Conservation (phyloP, 106 monocot species). For the Acorus calamus region DNA sequence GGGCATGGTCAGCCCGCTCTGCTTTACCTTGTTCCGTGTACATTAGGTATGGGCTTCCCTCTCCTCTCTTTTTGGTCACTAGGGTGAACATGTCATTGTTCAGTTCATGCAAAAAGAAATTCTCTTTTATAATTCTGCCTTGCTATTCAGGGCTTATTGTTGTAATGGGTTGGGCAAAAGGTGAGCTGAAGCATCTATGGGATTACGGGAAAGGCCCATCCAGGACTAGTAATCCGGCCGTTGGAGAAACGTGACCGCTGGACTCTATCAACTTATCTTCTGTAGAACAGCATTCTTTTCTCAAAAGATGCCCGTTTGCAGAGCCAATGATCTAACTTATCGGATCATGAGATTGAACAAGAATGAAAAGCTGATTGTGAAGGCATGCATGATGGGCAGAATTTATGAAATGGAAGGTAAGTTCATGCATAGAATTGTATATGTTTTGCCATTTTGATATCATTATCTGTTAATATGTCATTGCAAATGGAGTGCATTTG, state of each 20-base stretch:
- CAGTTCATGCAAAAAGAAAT: background rate
- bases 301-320: no score
- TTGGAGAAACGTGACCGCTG: conserved; percentile 22
- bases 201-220: conserved; percentile 35
- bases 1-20: conserved; percentile 94
- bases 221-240: background rate
- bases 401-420: no score
- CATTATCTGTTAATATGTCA: no score
- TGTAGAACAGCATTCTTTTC: no score
- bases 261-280: no score
- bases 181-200: conserved; percentile 80
- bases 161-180: conserved; percentile 66
- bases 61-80: background rate
- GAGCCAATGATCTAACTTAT: no score
- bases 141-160: conserved; percentile 51
- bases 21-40: conserved; percentile 89
- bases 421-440: no score
- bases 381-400: no score
- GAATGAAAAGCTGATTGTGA: no score
- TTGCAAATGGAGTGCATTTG: no score
- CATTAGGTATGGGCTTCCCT: conserved; percentile 45
- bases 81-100: background rate
- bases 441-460: no score
- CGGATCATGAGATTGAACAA: no score
- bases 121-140: background rate